A percentile compares a stretch with the other conserved stretches of the same genome.
Evolutionary conservation across 139 green algal genomes (phyloP).

Genomic region (Chlorella vulgaris): DNA sequence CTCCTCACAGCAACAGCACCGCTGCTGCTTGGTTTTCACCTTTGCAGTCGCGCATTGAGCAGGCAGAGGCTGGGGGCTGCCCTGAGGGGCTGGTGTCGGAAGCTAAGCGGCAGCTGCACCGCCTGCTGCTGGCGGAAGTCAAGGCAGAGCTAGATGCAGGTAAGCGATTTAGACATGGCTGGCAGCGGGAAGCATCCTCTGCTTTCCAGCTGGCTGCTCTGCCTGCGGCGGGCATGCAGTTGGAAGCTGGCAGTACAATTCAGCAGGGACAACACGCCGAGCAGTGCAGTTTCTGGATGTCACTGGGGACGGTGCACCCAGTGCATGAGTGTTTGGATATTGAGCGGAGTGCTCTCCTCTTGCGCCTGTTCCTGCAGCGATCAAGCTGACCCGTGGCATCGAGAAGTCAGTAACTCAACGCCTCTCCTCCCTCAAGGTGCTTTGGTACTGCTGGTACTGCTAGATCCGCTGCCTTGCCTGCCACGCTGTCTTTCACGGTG

Average conservation of each 20-base stretch:
- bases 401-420: conserved; percentile 45
- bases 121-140: conserved; percentile 46
- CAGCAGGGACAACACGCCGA: too few relatives aligned
- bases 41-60: conserved; percentile 48
- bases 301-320: too few relatives aligned
- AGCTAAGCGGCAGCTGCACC: conserved; percentile 35
- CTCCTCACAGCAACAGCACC: too few relatives aligned
- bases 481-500: too few relatives aligned
- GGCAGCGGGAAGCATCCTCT: too few relatives aligned
- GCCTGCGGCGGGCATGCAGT: too few relatives aligned
- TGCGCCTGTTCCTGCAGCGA: conserved; percentile 20
- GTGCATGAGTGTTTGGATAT: too few relatives aligned
- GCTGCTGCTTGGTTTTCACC: background rate
- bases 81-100: conserved; percentile 29
- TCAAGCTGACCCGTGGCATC: conserved; percentile 23
- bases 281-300: too few relatives aligned
- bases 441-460: background rate
- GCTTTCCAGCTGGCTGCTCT: too few relatives aligned
- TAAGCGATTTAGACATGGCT: background rate
- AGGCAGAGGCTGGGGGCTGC: conserved; percentile 57
- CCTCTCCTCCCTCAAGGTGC: conserved; percentile 32
- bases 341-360: too few relatives aligned
- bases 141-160: conserved; percentile 49
- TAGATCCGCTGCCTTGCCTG: too few relatives aligned
- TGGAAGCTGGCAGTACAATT: too few relatives aligned